phyloP scores from a whole-genome alignment of 2,329 filamentous ascomycete species.

The Colletotrichum camelliae region DNA sequence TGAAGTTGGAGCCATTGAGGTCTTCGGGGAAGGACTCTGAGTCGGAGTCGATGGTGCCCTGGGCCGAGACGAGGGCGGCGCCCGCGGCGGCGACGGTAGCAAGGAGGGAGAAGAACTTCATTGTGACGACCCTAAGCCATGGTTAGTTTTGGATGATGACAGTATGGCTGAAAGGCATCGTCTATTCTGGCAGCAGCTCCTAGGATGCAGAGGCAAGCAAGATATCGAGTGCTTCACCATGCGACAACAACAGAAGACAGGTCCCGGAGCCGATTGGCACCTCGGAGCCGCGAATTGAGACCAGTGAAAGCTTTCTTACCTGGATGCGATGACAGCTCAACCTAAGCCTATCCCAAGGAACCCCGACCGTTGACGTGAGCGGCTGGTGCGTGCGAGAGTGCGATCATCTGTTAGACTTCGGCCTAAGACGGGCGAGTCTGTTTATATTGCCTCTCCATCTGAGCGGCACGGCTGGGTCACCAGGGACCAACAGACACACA shows the following conservation, averaged over 20 bases:
- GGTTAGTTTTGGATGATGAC: not conserved
- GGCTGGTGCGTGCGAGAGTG: not conserved
- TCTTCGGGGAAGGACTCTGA: constrained; percentile 43
- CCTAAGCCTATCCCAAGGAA: not conserved
- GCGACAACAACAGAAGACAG: not conserved
- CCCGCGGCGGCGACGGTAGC: constrained; percentile 19
- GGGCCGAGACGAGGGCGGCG: constrained; percentile 25
- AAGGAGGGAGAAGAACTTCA: constrained; percentile 24
- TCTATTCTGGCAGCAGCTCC: not conserved
- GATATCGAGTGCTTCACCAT: not conserved
- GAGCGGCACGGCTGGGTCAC: not conserved
- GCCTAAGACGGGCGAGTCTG: not conserved
- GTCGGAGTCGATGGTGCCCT: constrained; percentile 36
- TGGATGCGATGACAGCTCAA: not conserved
- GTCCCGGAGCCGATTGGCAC: not conserved
- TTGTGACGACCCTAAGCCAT: not conserved
- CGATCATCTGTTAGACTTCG: not conserved
- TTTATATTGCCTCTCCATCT: constrained; percentile 3
- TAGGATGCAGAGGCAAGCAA: not conserved
- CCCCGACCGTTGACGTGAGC: not conserved
- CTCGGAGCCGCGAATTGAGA: not conserved
- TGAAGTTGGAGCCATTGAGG: constrained; percentile 56
- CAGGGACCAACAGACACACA: not conserved
- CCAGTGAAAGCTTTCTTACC: not conserved
- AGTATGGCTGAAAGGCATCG: not conserved